These are phyloP conservation scores for Macrocybe gigantea DNA, from an alignment of 768 basidiomycete genomes.

Conservation along the genomic window DNA sequence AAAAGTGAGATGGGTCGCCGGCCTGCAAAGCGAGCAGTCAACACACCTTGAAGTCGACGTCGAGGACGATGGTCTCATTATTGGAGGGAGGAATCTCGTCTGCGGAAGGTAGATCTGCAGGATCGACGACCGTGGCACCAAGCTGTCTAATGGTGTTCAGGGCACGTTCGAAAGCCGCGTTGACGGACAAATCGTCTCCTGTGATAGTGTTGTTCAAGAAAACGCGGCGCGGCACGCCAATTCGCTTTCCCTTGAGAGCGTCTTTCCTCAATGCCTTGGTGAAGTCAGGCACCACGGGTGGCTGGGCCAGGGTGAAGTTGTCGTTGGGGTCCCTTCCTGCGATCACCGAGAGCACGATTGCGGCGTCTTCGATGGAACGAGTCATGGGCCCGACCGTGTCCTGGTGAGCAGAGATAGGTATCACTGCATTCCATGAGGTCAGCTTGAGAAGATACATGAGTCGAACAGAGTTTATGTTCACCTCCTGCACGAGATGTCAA, in stretches of 20 bases:
- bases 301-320: constrained; percentile 49
- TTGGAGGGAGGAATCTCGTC: constrained; percentile 40
- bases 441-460: not conserved
- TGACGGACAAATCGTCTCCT: constrained; percentile 28
- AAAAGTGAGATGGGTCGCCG: not conserved
- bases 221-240: constrained; percentile 44
- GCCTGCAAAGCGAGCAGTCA: not conserved
- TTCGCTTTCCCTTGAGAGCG: constrained; percentile 44
- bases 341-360: constrained; percentile 49
- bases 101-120: constrained; percentile 53
- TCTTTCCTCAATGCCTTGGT: constrained; percentile 42
- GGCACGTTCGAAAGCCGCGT: constrained; percentile 33
- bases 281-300: constrained; percentile 47
- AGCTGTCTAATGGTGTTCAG: constrained; percentile 29
- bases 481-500: constrained; percentile 57
- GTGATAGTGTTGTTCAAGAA: constrained; percentile 28
- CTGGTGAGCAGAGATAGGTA: constrained; percentile 52
- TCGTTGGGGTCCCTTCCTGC: constrained; percentile 52
- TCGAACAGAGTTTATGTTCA: constrained; percentile 10
- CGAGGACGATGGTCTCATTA: constrained; percentile 51
- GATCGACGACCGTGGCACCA: constrained; percentile 53
- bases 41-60: constrained; percentile 53
- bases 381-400: constrained; percentile 57
- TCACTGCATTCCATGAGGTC: constrained; percentile 26
- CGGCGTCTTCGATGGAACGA: constrained; percentile 48